Evolutionary conservation across 345 rosid genomes (phyloP), one percentile per base, ranked within the genome.

Genomic region (Eucalyptus marginata): DNA sequence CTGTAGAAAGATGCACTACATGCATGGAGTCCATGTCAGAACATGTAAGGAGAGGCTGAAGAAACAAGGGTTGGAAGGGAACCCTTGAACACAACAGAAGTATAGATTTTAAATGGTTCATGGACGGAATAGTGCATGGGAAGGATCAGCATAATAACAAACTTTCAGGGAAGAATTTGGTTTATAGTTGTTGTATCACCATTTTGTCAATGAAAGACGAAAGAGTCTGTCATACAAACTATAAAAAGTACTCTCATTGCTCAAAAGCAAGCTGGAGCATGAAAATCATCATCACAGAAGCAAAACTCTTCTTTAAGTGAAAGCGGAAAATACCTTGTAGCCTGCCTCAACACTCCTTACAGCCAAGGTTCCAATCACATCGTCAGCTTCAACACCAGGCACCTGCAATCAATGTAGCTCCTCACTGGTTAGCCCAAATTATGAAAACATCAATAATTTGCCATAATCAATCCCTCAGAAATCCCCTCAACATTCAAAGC

Each of bases 351-450:
- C 94, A 94, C 98, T 97, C 93, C 96, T 96, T 56, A 90, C 86
- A 87, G 98, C 99, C 94, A 98, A 90, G 40, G 99, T 97, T 88
- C 99, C 99, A 89, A 98, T 96, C 88, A 98, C 99, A 89, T 98
- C 99, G 90, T 97, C 99, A 84, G 99, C 99, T 95, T 98, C 99
- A 88, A 98, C 99, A 87, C 99, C 99, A 66, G 98, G 97, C 89
- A 97, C 97, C 99, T 97, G 93, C 88, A 92, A 90, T 93, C 58
- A 47, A 71, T 84, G 87, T 89, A 88, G 89, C 90, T 89, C 71
- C 89, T 89, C 86, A 89, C 91, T 86, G 91, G 86, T 90, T 76
- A 91, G 88, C 50, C 13, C 22, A 59, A 83, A 80, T 50, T 24
- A 49, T 64, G 3, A 50, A 29, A 46, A 22, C n/a, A 44, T 87